phyloP scores from a whole-genome alignment of 2,329 filamentous ascomycete species.

The Parascedosporium putredinis region DNA sequence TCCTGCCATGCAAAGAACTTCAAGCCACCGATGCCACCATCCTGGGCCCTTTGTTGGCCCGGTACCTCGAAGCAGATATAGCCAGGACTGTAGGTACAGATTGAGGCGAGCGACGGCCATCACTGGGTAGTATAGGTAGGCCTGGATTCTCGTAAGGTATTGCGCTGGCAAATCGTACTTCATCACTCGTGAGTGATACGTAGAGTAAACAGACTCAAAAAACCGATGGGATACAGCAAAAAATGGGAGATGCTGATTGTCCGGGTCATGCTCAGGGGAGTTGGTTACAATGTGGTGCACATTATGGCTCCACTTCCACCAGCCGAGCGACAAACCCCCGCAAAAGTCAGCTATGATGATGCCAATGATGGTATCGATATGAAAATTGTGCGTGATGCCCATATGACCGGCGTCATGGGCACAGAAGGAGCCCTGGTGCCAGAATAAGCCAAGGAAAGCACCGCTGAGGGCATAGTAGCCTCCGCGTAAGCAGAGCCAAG shows the following conservation, averaged over 20 bases:
- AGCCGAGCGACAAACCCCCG: slow-evolving; percentile 81
- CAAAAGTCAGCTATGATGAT: slow-evolving; percentile 85
- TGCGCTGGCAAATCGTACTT: slow-evolving; percentile 65
- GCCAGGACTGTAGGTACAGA: slow-evolving; percentile 72
- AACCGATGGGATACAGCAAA: slow-evolving; percentile 80
- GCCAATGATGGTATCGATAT: slow-evolving; percentile 71
- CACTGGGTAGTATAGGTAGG: slow-evolving; percentile 74
- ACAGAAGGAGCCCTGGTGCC: slow-evolving; percentile 91
- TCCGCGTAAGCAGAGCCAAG: slow-evolving; percentile 49
- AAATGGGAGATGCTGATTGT: slow-evolving; percentile 85
- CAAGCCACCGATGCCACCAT: slow-evolving; percentile 76
- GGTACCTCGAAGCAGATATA: slow-evolving; percentile 59
- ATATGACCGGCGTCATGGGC: slow-evolving; percentile 95
- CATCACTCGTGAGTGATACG: slow-evolving; percentile 77
- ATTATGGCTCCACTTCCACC: slow-evolving; percentile 97
- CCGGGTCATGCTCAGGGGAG: slow-evolving; percentile 87
- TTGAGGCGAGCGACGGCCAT: slow-evolving; percentile 79
- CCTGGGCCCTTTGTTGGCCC: slow-evolving; percentile 66
- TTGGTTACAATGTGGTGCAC: slow-evolving; percentile 97
- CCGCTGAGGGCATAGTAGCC: slow-evolving; percentile 62
- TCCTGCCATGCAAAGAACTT: slow-evolving; percentile 62
- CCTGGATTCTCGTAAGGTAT: slow-evolving; percentile 60
- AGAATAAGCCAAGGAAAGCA: slow-evolving; percentile 68
- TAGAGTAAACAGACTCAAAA: slow-evolving; percentile 60
- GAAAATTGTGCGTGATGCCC: slow-evolving; percentile 90